Conservation (phyloP, 1,284 basidiomycete species). For the Kalmanozyma brasiliensis region DNA sequence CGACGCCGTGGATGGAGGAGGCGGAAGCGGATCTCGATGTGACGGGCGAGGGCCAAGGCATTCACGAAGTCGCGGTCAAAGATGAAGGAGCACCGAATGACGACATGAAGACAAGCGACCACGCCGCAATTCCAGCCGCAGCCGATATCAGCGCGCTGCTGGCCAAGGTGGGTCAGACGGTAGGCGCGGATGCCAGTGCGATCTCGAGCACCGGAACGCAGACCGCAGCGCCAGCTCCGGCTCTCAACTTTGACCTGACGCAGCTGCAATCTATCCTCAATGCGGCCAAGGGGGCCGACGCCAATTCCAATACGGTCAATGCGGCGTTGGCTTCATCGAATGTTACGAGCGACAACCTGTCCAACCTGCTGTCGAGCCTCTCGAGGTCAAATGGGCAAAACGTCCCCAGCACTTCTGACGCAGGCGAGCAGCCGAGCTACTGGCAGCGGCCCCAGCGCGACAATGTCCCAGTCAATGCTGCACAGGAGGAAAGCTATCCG, state of each 20-base stretch:
- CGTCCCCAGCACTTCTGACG: neutral
- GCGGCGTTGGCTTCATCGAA: slow-evolving; percentile 12
- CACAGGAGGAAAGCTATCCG: slow-evolving; percentile 25
- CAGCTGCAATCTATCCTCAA: slow-evolving; percentile 29
- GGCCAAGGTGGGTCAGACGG: slow-evolving; percentile 11
- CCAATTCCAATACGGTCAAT: slow-evolving; percentile 12
- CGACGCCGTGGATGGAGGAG: slow-evolving; percentile 19
- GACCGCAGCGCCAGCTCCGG: neutral
- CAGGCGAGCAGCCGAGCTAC: neutral
- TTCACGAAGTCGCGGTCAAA: neutral
- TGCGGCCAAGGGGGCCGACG: slow-evolving; percentile 13
- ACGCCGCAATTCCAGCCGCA: slow-evolving; percentile 1
- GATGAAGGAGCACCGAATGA: neutral
- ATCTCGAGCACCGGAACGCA: too few relatives aligned
- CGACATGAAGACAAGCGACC: neutral
- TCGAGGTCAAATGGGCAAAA: slow-evolving; percentile 5
- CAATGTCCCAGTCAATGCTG: neutral
- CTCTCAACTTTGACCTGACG: slow-evolving; percentile 23
- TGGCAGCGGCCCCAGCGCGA: slow-evolving; percentile 5
- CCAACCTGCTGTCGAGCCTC: slow-evolving; percentile 31
- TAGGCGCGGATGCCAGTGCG: neutral
- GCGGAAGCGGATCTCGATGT: neutral
- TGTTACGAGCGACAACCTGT: slow-evolving; percentile 13
- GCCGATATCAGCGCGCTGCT: slow-evolving; percentile 22
- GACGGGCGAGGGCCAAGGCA: neutral